A percentile compares a stretch with the other conserved stretches of the same genome.
phyloP scores from a whole-genome alignment of 192 early-diverging fungal species.

The Podila horticola region DNA sequence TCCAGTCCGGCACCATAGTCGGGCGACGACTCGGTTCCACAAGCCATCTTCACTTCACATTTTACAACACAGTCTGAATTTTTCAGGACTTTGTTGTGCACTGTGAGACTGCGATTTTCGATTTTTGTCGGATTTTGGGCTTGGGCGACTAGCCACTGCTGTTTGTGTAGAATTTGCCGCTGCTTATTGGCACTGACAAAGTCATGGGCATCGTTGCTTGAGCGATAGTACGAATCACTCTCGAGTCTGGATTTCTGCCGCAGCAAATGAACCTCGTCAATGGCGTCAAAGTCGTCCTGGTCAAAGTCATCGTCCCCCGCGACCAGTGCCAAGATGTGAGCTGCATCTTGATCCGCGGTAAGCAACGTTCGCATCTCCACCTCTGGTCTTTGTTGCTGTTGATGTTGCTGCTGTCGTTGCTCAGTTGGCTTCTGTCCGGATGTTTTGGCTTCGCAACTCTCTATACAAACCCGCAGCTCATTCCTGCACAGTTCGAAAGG shows the following conservation, averaged over 20 bases:
- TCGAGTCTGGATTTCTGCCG: slow-evolving; percentile 2
- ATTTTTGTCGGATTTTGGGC: background rate
- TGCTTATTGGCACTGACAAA: background rate
- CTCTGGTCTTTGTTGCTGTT: background rate
- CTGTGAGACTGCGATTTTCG: background rate
- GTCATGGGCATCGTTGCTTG: background rate
- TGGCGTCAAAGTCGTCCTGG: slow-evolving; percentile 32
- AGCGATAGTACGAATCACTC: slow-evolving; percentile 7
- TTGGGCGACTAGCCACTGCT: slow-evolving; percentile 8
- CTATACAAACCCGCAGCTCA: slow-evolving; percentile 13
- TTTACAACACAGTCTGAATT: slow-evolving; percentile 7
- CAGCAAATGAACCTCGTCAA: slow-evolving; percentile 16
- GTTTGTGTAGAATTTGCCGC: slow-evolving; percentile 25
- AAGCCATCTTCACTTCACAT: slow-evolving; percentile 14
- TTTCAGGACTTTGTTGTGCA: background rate
- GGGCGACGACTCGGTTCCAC: slow-evolving; percentile 27
- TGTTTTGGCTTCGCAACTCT: background rate
- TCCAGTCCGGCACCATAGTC: slow-evolving; percentile 6
- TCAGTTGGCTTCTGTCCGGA: background rate
- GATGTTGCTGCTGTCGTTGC: too few species aligned
- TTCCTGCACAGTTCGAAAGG: slow-evolving; percentile 45
- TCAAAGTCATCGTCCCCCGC: slow-evolving; percentile 7
- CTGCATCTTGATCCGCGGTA: background rate
- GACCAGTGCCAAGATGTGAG: background rate
- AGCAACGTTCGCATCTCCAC: background rate